Percentiles rank a stretch among this genome's conserved stretches.
phyloP scores from a whole-genome alignment of 139 green algal species.

The Chlorella sorokiniana region DNA sequence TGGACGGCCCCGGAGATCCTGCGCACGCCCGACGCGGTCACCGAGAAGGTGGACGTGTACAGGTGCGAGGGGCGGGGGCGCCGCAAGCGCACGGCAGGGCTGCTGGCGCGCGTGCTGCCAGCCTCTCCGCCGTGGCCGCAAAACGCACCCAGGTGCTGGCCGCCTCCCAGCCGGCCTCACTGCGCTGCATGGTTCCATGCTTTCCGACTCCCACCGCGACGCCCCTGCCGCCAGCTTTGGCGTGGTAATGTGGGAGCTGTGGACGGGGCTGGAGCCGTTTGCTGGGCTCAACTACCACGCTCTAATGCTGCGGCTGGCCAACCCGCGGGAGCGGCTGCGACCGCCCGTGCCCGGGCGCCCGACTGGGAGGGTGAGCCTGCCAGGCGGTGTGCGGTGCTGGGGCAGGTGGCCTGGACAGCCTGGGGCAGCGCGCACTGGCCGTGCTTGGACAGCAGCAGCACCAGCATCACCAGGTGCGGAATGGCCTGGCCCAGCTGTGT shows the following conservation, averaged over 20 bases:
- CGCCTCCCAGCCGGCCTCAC: too few relatives aligned
- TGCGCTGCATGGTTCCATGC: background rate
- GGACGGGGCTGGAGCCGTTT: slow-evolving; percentile 49
- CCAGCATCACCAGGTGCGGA: too few relatives aligned
- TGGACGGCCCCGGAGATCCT: slow-evolving; percentile 87
- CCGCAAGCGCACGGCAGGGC: background rate
- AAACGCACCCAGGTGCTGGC: background rate
- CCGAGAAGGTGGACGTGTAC: slow-evolving; percentile 52
- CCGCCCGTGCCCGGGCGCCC: slow-evolving; percentile 61
- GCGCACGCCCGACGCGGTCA: slow-evolving; percentile 62
- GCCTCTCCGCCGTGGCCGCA: background rate
- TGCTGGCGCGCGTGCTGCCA: background rate
- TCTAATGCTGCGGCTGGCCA: slow-evolving; percentile 75
- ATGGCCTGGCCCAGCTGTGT: too few relatives aligned
- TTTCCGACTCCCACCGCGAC: background rate
- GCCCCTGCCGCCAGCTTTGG: slow-evolving; percentile 52
- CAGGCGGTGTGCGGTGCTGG: background rate
- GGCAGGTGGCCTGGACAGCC: too few relatives aligned
- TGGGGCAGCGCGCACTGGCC: too few relatives aligned
- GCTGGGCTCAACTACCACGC: slow-evolving; percentile 83
- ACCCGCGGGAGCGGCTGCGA: slow-evolving; percentile 44
- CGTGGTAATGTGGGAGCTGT: slow-evolving; percentile 83
- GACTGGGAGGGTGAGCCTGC: slow-evolving; percentile 68
- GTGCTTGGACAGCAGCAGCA: too few relatives aligned
- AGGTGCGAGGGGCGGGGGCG: background rate